phyloP scores from a whole-genome alignment of 2,329 filamentous ascomycete species.

The Ophiostoma himal-ulmi region DNA sequence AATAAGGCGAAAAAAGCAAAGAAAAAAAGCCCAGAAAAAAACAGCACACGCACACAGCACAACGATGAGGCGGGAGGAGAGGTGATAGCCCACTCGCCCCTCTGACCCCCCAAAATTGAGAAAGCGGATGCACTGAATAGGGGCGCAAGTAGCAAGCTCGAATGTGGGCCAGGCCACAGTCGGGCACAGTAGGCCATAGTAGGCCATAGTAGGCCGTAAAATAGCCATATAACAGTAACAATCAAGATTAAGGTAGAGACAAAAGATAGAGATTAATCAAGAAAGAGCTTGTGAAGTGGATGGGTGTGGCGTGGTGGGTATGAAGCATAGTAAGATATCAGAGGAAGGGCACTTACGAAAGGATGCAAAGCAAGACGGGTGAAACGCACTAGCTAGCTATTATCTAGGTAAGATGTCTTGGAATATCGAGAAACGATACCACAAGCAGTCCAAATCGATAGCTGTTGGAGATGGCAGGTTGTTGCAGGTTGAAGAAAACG shows the following conservation, averaged over 20 bases:
- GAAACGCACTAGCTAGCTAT: neutral
- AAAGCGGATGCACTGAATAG: conserved; percentile 19
- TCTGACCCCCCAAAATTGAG: conserved; percentile 22
- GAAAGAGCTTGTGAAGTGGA: conserved; percentile 1
- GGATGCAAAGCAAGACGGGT: neutral
- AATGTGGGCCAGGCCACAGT: conserved; percentile 13
- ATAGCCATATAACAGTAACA: neutral
- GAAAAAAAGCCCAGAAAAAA: neutral
- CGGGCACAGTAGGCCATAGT: neutral
- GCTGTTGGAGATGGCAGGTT: neutral
- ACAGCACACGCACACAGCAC: conserved; percentile 11
- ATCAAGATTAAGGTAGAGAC: neutral
- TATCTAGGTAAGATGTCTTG: neutral
- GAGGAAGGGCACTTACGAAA: neutral
- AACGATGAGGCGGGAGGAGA: conserved; percentile 14
- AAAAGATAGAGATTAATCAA: neutral
- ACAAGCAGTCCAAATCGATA: neutral
- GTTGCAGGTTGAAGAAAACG: neutral
- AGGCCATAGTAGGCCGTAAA: too few species aligned
- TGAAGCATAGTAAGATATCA: neutral
- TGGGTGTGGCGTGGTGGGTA: conserved; percentile 1
- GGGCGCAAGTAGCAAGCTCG: conserved; percentile 15
- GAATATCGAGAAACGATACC: neutral
- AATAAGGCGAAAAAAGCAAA: too few species aligned
- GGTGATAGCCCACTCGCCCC: neutral